A percentile compares a stretch with the other conserved stretches of the same genome.
Evolutionary conservation across 805 yeast species (phyloP).

Genomic region (Wickerhamiella shivajii): DNA sequence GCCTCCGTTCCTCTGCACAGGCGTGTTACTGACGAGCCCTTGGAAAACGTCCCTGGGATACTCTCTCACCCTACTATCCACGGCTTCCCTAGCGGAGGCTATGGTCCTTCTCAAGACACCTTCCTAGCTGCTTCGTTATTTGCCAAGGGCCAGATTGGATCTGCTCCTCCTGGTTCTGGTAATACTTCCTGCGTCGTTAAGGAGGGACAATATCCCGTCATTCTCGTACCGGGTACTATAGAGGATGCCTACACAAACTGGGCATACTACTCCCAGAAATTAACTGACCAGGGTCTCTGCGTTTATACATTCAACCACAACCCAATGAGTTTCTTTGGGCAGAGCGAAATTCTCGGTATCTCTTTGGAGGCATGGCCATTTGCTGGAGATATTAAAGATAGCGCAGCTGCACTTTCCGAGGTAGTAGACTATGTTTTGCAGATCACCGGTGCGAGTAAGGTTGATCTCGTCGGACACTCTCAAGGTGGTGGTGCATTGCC

Average conservation of each 20-base stretch:
- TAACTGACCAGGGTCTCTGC: slow-evolving; percentile 3
- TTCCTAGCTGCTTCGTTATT: neutral
- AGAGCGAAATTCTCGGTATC: neutral
- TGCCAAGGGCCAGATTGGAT: neutral
- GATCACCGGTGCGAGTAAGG: slow-evolving; percentile 4
- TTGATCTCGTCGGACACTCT: slow-evolving; percentile 5
- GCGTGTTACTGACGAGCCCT: no score
- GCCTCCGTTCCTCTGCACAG: no score
- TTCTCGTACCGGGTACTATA: slow-evolving; percentile 3
- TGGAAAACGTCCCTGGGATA: slow-evolving; percentile 1
- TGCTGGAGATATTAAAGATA: slow-evolving; percentile 1
- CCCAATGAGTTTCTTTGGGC: neutral
- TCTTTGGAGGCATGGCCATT: no score
- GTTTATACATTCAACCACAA: slow-evolving; percentile 4
- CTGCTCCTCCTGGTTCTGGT: slow-evolving; percentile 1
- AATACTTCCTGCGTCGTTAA: slow-evolving; percentile 1
- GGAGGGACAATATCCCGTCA: slow-evolving; percentile 3
- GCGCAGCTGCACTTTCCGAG: neutral
- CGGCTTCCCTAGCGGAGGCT: slow-evolving; percentile 3
- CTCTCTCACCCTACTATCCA: neutral
- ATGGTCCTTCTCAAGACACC: neutral
- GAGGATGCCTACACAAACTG: slow-evolving; percentile 5
- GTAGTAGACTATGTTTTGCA: slow-evolving; percentile 2
- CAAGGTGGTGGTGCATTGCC: slow-evolving; percentile 7
- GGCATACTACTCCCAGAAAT: slow-evolving; percentile 1